A percentile compares a stretch with the other conserved stretches of the same genome.
Conservation (phyloP, 768 basidiomycete genomes). For the Scleroderma bovista region DNA sequence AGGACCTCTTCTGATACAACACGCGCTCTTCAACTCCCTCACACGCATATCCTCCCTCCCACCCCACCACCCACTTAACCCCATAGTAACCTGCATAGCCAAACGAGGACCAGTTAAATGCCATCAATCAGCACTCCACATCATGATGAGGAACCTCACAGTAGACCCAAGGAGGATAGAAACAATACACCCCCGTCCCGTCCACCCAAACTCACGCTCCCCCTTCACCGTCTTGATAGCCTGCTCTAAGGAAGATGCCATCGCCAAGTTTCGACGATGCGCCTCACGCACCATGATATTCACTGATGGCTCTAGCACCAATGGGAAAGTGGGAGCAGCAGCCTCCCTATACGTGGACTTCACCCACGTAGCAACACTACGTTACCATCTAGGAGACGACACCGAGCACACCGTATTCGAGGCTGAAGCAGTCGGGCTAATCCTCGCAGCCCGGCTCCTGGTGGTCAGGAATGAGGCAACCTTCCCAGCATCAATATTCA, state of each 20-base stretch:
- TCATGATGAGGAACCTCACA: too few species aligned
- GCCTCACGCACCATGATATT: conserved; percentile 2
- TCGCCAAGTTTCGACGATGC: background rate
- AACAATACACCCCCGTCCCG: too few species aligned
- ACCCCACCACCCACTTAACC: too few species aligned
- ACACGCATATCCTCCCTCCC: too few species aligned
- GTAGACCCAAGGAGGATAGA: too few species aligned
- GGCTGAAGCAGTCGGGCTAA: background rate
- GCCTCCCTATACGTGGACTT: background rate
- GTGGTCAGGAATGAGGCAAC: background rate
- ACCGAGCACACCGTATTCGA: background rate
- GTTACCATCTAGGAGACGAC: background rate
- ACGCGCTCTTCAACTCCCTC: background rate
- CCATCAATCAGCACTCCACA: too few species aligned
- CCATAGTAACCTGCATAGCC: too few species aligned
- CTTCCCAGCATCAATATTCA: background rate
- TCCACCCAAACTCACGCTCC: background rate
- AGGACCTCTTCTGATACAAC: too few species aligned
- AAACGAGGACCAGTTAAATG: too few species aligned
- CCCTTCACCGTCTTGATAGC: background rate
- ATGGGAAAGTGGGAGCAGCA: conserved; percentile 10
- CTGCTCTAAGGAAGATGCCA: background rate
- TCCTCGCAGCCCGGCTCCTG: background rate
- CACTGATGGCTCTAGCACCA: conserved; percentile 8
- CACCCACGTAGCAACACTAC: background rate